Percentiles rank a stretch among this genome's conserved stretches.
Conservation (phyloP, 2,329 filamentous ascomycete species). For the Stagonosporopsis vannaccii region DNA sequence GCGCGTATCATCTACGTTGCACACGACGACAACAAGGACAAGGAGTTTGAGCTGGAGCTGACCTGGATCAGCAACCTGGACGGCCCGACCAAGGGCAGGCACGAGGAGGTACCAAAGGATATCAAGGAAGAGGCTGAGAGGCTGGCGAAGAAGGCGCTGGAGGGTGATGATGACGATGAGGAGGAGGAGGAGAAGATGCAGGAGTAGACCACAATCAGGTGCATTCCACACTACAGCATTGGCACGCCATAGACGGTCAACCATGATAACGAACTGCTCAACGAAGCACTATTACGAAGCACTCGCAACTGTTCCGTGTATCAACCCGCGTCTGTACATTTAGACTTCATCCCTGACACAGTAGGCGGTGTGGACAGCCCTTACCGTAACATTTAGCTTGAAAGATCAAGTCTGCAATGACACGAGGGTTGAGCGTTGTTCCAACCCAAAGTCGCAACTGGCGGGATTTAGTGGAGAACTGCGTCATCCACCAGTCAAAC, state of each 20-base stretch:
- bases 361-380: neutral
- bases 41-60: slow-evolving; percentile 99
- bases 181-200: slow-evolving; percentile 92
- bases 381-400: neutral
- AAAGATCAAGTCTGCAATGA: neutral
- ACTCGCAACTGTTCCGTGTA: slow-evolving; percentile 6
- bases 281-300: slow-evolving; percentile 25
- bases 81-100: slow-evolving; percentile 89
- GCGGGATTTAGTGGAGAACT: slow-evolving; percentile 14
- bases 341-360: neutral
- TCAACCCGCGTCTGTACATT: neutral
- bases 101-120: slow-evolving; percentile 92
- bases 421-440: slow-evolving; percentile 1
- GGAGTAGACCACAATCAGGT: slow-evolving; percentile 63
- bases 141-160: slow-evolving; percentile 87
- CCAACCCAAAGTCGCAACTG: slow-evolving; percentile 10
- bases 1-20: slow-evolving; percentile 96
- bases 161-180: slow-evolving; percentile 83
- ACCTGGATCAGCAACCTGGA: slow-evolving; percentile 89
- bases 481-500: slow-evolving; percentile 21
- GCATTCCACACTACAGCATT: slow-evolving; percentile 25
- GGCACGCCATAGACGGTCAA: slow-evolving; percentile 38
- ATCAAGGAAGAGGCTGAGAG: slow-evolving; percentile 90
- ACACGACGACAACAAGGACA: slow-evolving; percentile 99
- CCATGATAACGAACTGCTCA: slow-evolving; percentile 37